Percentiles rank a stretch among this genome's conserved stretches.
These are phyloP conservation scores for Lipomyces yamanashiensis DNA, from an alignment of 805 yeast species.

Conservation along the genomic window DNA sequence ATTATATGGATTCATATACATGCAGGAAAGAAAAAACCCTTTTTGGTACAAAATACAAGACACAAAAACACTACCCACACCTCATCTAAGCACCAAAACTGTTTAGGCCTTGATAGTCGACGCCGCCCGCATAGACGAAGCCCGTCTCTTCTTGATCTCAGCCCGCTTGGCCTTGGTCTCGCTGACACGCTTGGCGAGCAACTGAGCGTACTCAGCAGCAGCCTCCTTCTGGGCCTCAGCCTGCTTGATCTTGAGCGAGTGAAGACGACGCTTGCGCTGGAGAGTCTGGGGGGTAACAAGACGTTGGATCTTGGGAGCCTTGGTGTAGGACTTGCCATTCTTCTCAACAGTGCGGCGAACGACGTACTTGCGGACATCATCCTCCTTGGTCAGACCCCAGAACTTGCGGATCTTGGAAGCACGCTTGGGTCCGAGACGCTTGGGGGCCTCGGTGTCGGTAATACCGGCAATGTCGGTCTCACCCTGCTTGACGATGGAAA, in stretches of 20 bases:
- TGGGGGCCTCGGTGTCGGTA: slow-evolving; percentile 92
- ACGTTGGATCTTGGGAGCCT: slow-evolving; percentile 99
- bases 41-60: slow-evolving; percentile 1
- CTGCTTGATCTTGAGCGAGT: slow-evolving; percentile 89
- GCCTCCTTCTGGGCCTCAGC: slow-evolving; percentile 99
- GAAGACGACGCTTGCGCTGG: slow-evolving; percentile 98
- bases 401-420: slow-evolving; percentile 99
- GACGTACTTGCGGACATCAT: slow-evolving; percentile 88
- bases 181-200: slow-evolving; percentile 96
- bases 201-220: slow-evolving; percentile 99
- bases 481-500: slow-evolving; percentile 96
- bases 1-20: slow-evolving; percentile 12
- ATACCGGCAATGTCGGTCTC: slow-evolving; percentile 94
- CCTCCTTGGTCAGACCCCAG: slow-evolving; percentile 96
- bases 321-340: slow-evolving; percentile 96
- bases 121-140: slow-evolving; percentile 78
- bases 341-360: slow-evolving; percentile 88
- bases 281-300: slow-evolving; percentile 98
- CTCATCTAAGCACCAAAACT: neutral
- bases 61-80: neutral
- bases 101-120: slow-evolving; percentile 32
- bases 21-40: slow-evolving; percentile 19
- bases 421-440: slow-evolving; percentile 99
- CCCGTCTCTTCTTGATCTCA: slow-evolving; percentile 99
- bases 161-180: slow-evolving; percentile 99